Evolutionary conservation across 106 monocot genomes (phyloP).

Genomic region (Cymbidium sinense): DNA sequence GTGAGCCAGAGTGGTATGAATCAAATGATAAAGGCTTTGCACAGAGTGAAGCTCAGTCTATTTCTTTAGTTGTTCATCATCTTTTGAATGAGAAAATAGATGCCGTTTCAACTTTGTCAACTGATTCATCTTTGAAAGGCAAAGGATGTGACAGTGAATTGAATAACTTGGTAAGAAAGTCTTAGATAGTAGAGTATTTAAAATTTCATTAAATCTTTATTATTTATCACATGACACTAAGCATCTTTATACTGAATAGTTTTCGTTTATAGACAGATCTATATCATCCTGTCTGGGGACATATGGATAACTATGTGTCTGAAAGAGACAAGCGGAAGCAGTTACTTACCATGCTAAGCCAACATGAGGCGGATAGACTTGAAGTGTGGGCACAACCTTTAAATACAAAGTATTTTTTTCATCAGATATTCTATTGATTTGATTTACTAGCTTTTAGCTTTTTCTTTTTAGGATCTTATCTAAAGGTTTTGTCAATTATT

Average conservation of each 20-base stretch:
- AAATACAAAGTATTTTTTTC: constrained; percentile 61
- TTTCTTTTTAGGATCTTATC: not conserved
- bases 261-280: constrained; percentile 40
- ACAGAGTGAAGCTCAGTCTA: constrained; percentile 92
- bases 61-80: constrained; percentile 81
- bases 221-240: not conserved
- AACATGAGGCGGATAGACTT: constrained; percentile 94
- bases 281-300: constrained; percentile 88
- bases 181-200: not conserved
- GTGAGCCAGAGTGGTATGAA: constrained; percentile 91
- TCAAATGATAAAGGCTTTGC: constrained; percentile 68
- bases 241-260: not conserved
- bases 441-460: constrained; percentile 2
- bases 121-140: constrained; percentile 53
- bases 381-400: constrained; percentile 97
- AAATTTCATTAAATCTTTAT: not conserved
- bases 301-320: constrained; percentile 61
- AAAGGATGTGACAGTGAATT: constrained; percentile 43
- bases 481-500: constrained; percentile 7
- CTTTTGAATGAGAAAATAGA: constrained; percentile 51
- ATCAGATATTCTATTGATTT: constrained; percentile 6
- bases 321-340: constrained; percentile 83
- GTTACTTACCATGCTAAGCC: constrained; percentile 81
- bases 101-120: constrained; percentile 18
- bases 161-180: constrained; percentile 40